phyloP scores from a whole-genome alignment of 2,329 filamentous ascomycete species.

The Alternaria ethzedia region DNA sequence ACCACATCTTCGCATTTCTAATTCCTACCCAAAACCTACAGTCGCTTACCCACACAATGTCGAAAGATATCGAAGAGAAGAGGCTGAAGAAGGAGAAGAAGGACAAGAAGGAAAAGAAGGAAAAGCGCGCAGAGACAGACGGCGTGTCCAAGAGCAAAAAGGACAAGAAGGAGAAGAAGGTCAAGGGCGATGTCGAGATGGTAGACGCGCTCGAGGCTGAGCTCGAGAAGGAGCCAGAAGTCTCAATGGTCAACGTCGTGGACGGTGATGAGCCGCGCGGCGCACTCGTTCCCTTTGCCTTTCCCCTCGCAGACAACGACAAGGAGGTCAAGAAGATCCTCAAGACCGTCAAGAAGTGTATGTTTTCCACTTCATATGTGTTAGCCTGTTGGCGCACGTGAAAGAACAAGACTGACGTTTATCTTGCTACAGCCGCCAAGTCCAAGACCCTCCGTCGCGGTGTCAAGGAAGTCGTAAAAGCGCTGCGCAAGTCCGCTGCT shows the following conservation, averaged over 20 bases:
- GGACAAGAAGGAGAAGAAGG: slow-evolving; percentile 69
- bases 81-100: slow-evolving; percentile 62
- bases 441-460: slow-evolving; percentile 95
- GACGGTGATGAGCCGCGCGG: slow-evolving; percentile 49
- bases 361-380: slow-evolving; percentile 17
- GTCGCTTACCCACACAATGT: slow-evolving; percentile 33
- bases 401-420: background rate
- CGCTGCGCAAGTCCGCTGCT: slow-evolving; percentile 86
- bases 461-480: slow-evolving; percentile 99
- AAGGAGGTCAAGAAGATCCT: slow-evolving; percentile 74
- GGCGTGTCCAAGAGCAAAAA: slow-evolving; percentile 61
- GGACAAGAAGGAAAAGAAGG: slow-evolving; percentile 67
- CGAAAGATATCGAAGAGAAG: slow-evolving; percentile 48
- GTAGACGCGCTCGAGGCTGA: slow-evolving; percentile 60
- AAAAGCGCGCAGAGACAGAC: slow-evolving; percentile 62
- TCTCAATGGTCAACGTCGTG: slow-evolving; percentile 54
- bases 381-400: slow-evolving; percentile 7
- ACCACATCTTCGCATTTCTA: background rate
- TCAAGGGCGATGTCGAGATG: slow-evolving; percentile 63
- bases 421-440: slow-evolving; percentile 75
- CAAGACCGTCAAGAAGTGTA: slow-evolving; percentile 69
- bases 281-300: slow-evolving; percentile 81
- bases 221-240: slow-evolving; percentile 68
- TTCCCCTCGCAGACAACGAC: slow-evolving; percentile 75
- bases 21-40: background rate